Conservation (phyloP, 2,329 filamentous ascomycete genomes). For the Sarocladium brachiariae region DNA sequence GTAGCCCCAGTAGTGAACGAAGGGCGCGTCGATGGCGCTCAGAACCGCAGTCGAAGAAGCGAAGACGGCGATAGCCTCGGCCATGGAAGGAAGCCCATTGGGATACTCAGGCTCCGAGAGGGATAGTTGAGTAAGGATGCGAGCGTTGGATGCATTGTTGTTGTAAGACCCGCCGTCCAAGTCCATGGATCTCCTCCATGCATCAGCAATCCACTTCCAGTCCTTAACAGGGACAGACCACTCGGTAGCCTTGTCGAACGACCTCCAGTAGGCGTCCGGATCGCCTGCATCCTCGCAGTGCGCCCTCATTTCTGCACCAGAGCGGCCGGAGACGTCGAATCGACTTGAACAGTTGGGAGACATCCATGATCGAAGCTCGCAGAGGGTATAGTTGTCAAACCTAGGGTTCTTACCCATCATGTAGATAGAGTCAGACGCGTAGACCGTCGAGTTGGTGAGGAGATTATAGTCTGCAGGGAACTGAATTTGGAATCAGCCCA, state of each 20-base stretch:
- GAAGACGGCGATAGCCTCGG: constrained; percentile 66
- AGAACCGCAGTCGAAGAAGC: constrained; percentile 60
- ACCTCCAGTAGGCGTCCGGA: constrained; percentile 45
- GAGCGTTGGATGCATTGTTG: constrained; percentile 51
- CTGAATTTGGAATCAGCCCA: constrained; percentile 19
- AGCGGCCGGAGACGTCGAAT: constrained; percentile 48
- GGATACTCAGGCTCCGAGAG: constrained; percentile 35
- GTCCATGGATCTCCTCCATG: constrained; percentile 49
- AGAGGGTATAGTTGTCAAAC: constrained; percentile 54
- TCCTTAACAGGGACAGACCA: constrained; percentile 32
- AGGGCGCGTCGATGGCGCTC: constrained; percentile 52
- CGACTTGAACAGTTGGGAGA: constrained; percentile 61
- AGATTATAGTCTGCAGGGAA: constrained; percentile 60
- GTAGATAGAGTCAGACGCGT: constrained; percentile 50
- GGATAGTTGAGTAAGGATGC: constrained; percentile 48
- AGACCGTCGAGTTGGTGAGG: constrained; percentile 45
- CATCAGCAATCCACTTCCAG: constrained; percentile 47
- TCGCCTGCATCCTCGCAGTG: constrained; percentile 54
- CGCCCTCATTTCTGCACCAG: constrained; percentile 52
- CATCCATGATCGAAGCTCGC: constrained; percentile 56
- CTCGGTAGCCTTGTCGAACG: constrained; percentile 22
- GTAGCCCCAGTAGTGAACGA: constrained; percentile 50
- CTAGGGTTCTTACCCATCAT: constrained; percentile 47
- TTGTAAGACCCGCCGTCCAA: constrained; percentile 49
- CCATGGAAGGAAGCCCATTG: constrained; percentile 55